Evolutionary conservation across 2,329 filamentous ascomycete genomes (phyloP), one percentile per base, ranked within the genome.

Genomic region (Aspergillus sp.): DNA sequence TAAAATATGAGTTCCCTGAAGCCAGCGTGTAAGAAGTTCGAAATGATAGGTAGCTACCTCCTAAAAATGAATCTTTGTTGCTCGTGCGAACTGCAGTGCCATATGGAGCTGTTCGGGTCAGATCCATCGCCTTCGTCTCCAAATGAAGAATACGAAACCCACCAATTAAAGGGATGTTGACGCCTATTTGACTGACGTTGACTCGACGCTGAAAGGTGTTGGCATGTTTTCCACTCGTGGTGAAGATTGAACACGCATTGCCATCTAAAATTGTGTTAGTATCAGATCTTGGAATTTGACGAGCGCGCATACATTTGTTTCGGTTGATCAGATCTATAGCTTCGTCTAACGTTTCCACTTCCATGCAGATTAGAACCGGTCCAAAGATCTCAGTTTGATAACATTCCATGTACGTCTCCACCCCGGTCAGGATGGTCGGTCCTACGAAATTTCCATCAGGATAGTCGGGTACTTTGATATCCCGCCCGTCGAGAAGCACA

Each of bases 391-490:
- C 69, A 20, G 62, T 57, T 46, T 65, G 63, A 53, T 71, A 72
- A 54, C 70, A 72, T 47, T 65, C 62, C 70, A 72, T 72, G 22
- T 63, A 60, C 8, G 68, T 63, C 19, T 63, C 66, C 8, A 72
- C 69, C 14, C 60, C 61, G 17, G 63, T 60, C 46, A 73, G 61
- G 56, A 72, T 71, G 0, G 68, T 73, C 2, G 69, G 70, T 1
- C 65, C 70, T 66, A 83, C 78, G 73, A 79, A 86, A 72, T 85
- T 85, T 58, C 82, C 82, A 54, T 84, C 79, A 50, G 82, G 80
- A 65, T 84, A 85, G 60, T 83, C 84, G 50, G 75, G 73, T 1
- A 81, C 82, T 70, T 79, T 79, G 63, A 78, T 75, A 45, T 81
- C 80, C 51, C 83, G 73, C 13, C 83, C 83, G 57, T 86, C 83